Percentiles rank a stretch among this genome's conserved stretches.
These are phyloP conservation scores for Podospora pseudoanserina DNA, from an alignment of 495 filamentous ascomycete genomes.

Conservation along the genomic window DNA sequence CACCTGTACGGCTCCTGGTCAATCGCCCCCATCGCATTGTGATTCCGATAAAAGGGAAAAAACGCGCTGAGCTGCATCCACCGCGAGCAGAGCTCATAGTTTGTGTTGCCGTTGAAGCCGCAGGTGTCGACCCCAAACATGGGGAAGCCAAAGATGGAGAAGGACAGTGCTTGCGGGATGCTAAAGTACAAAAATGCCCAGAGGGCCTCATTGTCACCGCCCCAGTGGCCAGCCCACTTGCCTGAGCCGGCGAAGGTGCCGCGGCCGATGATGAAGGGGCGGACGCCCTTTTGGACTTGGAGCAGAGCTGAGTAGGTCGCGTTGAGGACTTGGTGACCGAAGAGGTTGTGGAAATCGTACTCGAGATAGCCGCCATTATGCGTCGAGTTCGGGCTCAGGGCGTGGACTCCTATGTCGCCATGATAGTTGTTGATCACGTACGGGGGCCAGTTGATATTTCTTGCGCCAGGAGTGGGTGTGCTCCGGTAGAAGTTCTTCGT, in stretches of 20 bases:
- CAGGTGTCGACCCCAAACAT: slow-evolving; percentile 87
- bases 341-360: slow-evolving; percentile 80
- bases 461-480: slow-evolving; percentile 62
- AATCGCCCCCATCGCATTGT: slow-evolving; percentile 62
- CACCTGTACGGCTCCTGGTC: slow-evolving; percentile 76
- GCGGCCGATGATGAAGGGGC: slow-evolving; percentile 83
- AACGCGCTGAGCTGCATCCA: slow-evolving; percentile 88
- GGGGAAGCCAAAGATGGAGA: slow-evolving; percentile 78
- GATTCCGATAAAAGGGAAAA: slow-evolving; percentile 87
- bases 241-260: slow-evolving; percentile 78
- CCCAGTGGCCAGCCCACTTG: slow-evolving; percentile 84
- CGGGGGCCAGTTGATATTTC: slow-evolving; percentile 75
- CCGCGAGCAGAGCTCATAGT: slow-evolving; percentile 72
- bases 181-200: slow-evolving; percentile 72
- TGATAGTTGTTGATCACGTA: slow-evolving; percentile 80
- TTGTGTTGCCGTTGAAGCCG: slow-evolving; percentile 69
- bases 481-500: slow-evolving; percentile 53
- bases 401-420: slow-evolving; percentile 70
- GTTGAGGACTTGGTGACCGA: slow-evolving; percentile 70
- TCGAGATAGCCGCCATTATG: slow-evolving; percentile 67
- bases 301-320: slow-evolving; percentile 75
- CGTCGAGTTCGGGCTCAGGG: slow-evolving; percentile 73
- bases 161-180: slow-evolving; percentile 76
- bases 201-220: slow-evolving; percentile 70
- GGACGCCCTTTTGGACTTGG: slow-evolving; percentile 57